Evolutionary conservation across 1,139 yeast species (phyloP).

Genomic region (Magnusiomyces ingens): DNA sequence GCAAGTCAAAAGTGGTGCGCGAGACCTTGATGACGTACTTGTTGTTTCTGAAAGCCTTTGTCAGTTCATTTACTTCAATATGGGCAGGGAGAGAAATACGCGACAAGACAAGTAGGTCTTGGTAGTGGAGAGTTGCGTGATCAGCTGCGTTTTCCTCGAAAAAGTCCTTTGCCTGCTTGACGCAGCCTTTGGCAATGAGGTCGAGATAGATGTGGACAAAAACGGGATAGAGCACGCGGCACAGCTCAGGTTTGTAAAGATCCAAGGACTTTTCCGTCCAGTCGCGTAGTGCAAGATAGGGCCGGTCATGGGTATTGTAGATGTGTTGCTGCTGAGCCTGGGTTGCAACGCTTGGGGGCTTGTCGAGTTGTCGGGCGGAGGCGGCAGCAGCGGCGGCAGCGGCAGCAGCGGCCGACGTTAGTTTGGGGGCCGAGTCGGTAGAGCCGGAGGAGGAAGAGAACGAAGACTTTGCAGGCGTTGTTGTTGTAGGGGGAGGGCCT

Average conservation of each 20-base stretch:
- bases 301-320: constrained; percentile 36
- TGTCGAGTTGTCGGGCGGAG: constrained; percentile 43
- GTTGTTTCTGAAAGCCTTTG: constrained; percentile 64
- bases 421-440: too few relatives aligned
- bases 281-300: constrained; percentile 69
- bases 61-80: constrained; percentile 72
- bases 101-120: constrained; percentile 64
- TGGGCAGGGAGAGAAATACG: constrained; percentile 78
- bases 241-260: constrained; percentile 82
- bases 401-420: constrained; percentile 29
- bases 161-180: constrained; percentile 61
- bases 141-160: constrained; percentile 70
- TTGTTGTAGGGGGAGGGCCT: background rate
- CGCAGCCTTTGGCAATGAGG: constrained; percentile 56
- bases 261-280: constrained; percentile 94
- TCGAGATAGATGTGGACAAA: constrained; percentile 85
- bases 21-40: constrained; percentile 74
- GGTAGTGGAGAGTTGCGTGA: constrained; percentile 69
- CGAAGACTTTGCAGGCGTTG: background rate
- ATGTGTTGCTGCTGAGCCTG: background rate
- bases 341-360: background rate
- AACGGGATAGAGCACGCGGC: constrained; percentile 78
- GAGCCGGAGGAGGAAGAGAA: too few relatives aligned
- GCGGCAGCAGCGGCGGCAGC: constrained; percentile 53
- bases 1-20: constrained; percentile 74